A percentile compares a stretch with the other conserved stretches of the same genome.
These are phyloP conservation scores for Colletotrichum plurivorum DNA, from an alignment of 2,329 filamentous ascomycete genomes.

Conservation along the genomic window DNA sequence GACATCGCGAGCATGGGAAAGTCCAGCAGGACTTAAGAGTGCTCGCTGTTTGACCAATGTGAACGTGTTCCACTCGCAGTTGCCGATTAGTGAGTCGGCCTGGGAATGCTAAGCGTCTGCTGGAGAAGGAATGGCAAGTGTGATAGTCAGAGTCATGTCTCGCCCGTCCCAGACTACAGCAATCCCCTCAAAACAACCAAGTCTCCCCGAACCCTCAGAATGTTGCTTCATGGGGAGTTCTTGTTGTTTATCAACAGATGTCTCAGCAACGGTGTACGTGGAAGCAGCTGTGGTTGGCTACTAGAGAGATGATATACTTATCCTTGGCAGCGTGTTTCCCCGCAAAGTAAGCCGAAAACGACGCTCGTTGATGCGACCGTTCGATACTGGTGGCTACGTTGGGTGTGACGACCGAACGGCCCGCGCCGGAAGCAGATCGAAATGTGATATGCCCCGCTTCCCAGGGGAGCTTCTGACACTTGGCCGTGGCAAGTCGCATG, in stretches of 20 bases:
- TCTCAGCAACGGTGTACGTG: neutral
- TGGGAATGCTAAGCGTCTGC: slow-evolving; percentile 4
- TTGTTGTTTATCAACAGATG: neutral
- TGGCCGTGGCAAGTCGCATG: neutral
- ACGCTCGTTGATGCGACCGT: neutral
- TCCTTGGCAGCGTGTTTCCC: neutral
- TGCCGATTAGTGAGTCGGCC: neutral
- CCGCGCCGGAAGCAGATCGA: neutral
- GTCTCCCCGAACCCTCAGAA: neutral
- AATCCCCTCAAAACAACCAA: neutral
- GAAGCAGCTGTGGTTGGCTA: neutral
- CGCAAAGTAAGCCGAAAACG: neutral
- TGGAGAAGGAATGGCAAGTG: slow-evolving; percentile 2
- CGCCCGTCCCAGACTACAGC: neutral
- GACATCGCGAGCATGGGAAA: slow-evolving; percentile 8
- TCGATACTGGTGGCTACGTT: neutral
- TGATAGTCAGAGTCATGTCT: slow-evolving; percentile 26
- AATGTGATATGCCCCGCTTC: neutral
- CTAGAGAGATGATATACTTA: too few relatives aligned
- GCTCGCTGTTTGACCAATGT: slow-evolving; percentile 5
- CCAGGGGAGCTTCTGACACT: neutral
- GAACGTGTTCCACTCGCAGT: neutral
- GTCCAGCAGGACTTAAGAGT: too few relatives aligned
- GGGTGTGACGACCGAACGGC: neutral
- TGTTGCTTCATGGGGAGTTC: neutral